These are phyloP conservation scores for Phytopythium delawarense DNA, from an alignment of 352 stramenopile genomes.

Conservation along the genomic window DNA sequence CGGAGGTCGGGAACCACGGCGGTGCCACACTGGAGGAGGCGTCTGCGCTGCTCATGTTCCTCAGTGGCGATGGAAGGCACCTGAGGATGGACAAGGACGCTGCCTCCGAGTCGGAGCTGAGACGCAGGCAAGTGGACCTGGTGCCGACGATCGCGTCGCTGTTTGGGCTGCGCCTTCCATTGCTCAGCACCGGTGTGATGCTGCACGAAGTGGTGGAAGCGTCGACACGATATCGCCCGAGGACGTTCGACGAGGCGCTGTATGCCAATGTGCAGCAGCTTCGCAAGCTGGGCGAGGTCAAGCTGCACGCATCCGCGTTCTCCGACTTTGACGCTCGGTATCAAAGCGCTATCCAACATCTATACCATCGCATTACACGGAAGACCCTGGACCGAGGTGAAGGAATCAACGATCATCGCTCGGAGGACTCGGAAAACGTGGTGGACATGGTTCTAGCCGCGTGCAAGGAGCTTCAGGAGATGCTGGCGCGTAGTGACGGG, in stretches of 20 bases:
- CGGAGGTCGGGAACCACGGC: constrained; percentile 84
- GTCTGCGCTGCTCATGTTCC: constrained; percentile 77
- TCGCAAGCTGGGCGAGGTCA: constrained; percentile 36
- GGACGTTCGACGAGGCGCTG: constrained; percentile 23
- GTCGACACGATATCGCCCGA: constrained; percentile 8
- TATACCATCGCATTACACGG: constrained; percentile 10
- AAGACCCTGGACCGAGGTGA: neutral
- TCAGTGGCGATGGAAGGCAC: constrained; percentile 38
- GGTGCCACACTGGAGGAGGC: constrained; percentile 82
- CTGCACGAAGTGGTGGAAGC: constrained; percentile 52
- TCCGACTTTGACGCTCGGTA: constrained; percentile 28
- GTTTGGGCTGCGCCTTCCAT: constrained; percentile 66
- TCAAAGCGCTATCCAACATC: constrained; percentile 12
- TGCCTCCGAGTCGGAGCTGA: constrained; percentile 12
- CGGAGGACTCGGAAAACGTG: constrained; percentile 10
- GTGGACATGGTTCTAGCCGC: constrained; percentile 22
- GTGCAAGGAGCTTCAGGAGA: constrained; percentile 44
- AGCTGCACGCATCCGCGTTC: constrained; percentile 31
- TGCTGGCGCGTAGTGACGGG: constrained; percentile 56
- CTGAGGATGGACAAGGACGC: constrained; percentile 4
- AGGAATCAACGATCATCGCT: neutral
- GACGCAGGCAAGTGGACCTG: constrained; percentile 69
- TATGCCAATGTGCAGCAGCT: constrained; percentile 66
- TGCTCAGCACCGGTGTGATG: constrained; percentile 59
- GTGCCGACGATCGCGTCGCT: constrained; percentile 79